Evolutionary conservation across 2,329 filamentous ascomycete genomes (phyloP).

Genomic region (Diaporthe helianthi): DNA sequence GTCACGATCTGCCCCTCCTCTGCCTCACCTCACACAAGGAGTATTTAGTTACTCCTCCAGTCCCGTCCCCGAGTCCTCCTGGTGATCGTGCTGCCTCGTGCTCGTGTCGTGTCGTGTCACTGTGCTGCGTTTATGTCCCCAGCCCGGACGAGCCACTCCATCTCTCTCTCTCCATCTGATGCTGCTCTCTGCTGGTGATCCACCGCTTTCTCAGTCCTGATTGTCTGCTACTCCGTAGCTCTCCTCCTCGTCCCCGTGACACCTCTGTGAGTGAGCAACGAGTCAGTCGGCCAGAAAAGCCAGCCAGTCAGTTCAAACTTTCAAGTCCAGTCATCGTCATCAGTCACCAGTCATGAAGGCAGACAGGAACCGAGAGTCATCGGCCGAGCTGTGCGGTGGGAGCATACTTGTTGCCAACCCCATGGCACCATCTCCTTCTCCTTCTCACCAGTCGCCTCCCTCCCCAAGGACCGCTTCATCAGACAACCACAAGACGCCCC

Average conservation of each 20-base stretch:
- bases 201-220: background rate
- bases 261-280: background rate
- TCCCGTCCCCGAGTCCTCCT: background rate
- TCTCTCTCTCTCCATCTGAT: background rate
- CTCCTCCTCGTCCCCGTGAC: background rate
- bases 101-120: background rate
- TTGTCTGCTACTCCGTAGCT: no score
- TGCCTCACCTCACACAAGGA: background rate
- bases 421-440: constrained; percentile 24
- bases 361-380: constrained; percentile 22
- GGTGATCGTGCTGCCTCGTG: background rate
- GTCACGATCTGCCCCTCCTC: background rate
- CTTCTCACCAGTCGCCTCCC: constrained; percentile 21
- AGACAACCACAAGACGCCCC: constrained; percentile 17
- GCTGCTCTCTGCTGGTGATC: constrained; percentile 2
- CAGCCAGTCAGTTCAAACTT: background rate
- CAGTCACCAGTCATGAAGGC: constrained; percentile 30
- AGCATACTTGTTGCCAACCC: constrained; percentile 33
- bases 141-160: background rate
- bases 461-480: constrained; percentile 2
- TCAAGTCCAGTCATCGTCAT: background rate
- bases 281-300: background rate
- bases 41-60: background rate
- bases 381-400: constrained; percentile 28
- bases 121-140: constrained; percentile 5